Percentiles rank a stretch among this genome's conserved stretches.
phyloP scores from a whole-genome alignment of 1,284 basidiomycete species.

The Uromyces viciae-fabae region DNA sequence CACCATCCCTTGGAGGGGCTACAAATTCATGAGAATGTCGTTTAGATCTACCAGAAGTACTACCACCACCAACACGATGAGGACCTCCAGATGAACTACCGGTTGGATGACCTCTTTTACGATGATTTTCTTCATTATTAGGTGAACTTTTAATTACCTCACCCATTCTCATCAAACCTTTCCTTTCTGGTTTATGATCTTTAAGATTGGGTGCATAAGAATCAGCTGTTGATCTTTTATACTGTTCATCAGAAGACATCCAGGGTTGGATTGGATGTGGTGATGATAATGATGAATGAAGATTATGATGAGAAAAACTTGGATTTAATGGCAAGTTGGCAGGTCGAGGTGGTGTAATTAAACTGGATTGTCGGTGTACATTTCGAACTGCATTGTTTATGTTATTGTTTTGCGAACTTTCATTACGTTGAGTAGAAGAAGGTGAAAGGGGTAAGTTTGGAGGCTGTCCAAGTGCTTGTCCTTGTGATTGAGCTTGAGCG shows the following conservation, averaged over 20 bases:
- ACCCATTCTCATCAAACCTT: slow-evolving; percentile 28
- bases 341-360: neutral
- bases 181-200: neutral
- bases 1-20: slow-evolving; percentile 26
- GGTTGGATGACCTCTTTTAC: neutral
- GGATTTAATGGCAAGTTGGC: neutral
- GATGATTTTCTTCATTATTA: neutral
- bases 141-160: neutral
- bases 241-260: neutral
- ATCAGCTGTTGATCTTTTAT: neutral
- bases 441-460: neutral
- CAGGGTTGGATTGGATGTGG: neutral
- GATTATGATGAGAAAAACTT: neutral
- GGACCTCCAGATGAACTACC: neutral
- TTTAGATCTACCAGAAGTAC: slow-evolving; percentile 4
- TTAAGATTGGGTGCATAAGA: neutral
- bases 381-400: neutral
- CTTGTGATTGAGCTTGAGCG: slow-evolving; percentile 5
- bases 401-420: neutral
- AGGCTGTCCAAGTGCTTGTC: neutral
- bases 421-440: neutral
- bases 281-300: neutral
- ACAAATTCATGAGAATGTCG: slow-evolving; percentile 28
- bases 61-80: neutral
- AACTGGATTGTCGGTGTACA: neutral